Evolutionary conservation across 495 filamentous ascomycete genomes (phyloP).

Genomic region (Bacidia rubella): DNA sequence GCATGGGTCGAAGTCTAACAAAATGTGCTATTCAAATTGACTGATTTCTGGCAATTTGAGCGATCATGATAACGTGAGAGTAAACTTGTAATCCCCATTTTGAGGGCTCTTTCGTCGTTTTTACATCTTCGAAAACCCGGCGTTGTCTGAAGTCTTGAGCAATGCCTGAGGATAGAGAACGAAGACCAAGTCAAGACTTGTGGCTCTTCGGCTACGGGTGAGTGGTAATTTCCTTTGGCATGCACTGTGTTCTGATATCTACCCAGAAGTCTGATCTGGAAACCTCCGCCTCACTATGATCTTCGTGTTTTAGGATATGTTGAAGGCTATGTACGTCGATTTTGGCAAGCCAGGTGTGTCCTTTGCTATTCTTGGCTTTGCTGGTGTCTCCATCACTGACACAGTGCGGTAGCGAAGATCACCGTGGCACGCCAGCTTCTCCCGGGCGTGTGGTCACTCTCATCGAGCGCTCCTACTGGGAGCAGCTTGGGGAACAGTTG

Average conservation of each 20-base stretch:
- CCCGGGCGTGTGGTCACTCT: constrained; percentile 91
- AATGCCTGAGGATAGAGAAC: no score
- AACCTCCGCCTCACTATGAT: constrained; percentile 90
- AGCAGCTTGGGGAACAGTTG: constrained; percentile 55
- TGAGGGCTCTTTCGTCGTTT: no score
- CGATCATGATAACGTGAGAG: no score
- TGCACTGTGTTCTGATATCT: background rate
- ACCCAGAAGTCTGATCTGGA: constrained; percentile 88
- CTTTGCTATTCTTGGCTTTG: background rate
- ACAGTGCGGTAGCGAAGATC: constrained; percentile 55
- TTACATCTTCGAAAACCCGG: no score
- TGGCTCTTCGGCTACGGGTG: constrained; percentile 93
- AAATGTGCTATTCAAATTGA: no score
- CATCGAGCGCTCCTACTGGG: constrained; percentile 70
- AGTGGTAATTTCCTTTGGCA: constrained; percentile 16
- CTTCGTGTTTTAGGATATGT: constrained; percentile 81
- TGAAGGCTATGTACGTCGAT: constrained; percentile 83
- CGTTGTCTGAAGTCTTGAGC: no score
- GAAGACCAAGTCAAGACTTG: no score
- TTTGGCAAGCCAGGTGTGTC: constrained; percentile 71
- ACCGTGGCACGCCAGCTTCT: constrained; percentile 75
- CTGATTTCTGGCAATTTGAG: no score
- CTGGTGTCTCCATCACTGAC: background rate
- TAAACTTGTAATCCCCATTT: no score
- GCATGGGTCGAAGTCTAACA: no score